Base-by-base conservation (phyloP, 2,329 filamentous ascomycete genomes). In the Fusarium ramigenum region DNA sequence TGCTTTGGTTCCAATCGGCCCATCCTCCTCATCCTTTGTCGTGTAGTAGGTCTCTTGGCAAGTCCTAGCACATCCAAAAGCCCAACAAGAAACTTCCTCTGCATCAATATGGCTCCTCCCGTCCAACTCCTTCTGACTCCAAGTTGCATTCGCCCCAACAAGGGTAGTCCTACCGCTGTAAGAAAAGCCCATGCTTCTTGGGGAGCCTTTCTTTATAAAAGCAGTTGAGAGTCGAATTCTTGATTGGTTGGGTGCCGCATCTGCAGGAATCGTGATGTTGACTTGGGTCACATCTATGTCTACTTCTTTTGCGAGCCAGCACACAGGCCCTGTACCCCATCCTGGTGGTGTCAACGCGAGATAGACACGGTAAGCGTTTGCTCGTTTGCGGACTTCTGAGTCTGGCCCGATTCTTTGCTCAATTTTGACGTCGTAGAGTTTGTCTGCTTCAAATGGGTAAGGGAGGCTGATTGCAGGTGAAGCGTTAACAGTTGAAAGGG, bases 241-340 rank as follows among this genome's bases (percentile, higher is more conserved):
- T n/a, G 73, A 46, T 11, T 75, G 66, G 25, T 77, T 47, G 7
- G 75, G 75, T 11, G 67, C 69, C 25, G 69, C 75, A 34, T 77
- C 75, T 34, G 73, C 64, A 16, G 75, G 75, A 39, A 77, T 73
- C 14, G 72, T 76, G n/a, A 77, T 67, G 57, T 75, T 76, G 72
- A 77, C 72, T 21, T 72, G 60, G 37, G 61, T 76, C 19, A 62
- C 59, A n/a, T 65, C 44, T 23, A 76, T 36, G 32, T 56, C 60
- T 32, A 66, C 58, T 7, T 34, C 47, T 25, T 73, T 72, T 9
- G 46, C 42, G 16, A 77, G 75, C 74, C 75, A 77, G 23, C 75
- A 77, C 32, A 60, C 66, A 9, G 75, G 59, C 1, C 74, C 74
- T 36, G 59, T 32, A 9, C 75, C 75, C 74, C 75, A 77, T 36